Evolutionary conservation across 176 grass and related monocot genomes (phyloP).

Genomic region (Tillandsia fasciculata): DNA sequence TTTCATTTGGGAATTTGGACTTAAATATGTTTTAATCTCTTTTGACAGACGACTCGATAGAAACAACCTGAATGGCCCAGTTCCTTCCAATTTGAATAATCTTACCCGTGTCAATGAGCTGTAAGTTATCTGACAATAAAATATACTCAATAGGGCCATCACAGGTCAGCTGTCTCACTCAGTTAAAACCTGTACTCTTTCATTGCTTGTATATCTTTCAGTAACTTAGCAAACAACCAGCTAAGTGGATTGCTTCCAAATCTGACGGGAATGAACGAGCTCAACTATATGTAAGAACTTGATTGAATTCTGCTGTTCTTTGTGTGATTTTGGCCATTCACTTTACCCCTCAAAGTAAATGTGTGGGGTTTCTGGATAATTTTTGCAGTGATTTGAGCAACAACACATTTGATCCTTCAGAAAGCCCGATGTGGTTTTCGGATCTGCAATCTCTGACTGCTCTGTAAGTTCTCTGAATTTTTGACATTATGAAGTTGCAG

Average conservation of each 20-base stretch:
- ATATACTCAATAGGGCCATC: neutral
- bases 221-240: slow-evolving; percentile 82
- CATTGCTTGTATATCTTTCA: slow-evolving; percentile 24
- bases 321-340: neutral
- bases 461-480: slow-evolving; percentile 39
- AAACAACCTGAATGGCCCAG: slow-evolving; percentile 49
- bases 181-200: slow-evolving; percentile 9
- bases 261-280: slow-evolving; percentile 47
- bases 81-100: slow-evolving; percentile 65
- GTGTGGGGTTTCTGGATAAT: neutral
- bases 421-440: slow-evolving; percentile 67
- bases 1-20: slow-evolving; percentile 4
- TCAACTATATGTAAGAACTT: slow-evolving; percentile 74
- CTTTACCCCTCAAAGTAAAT: neutral
- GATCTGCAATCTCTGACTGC: slow-evolving; percentile 43
- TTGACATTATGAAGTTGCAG: neutral
- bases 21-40: slow-evolving; percentile 8
- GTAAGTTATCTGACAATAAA: slow-evolving; percentile 40
- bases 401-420: slow-evolving; percentile 69
- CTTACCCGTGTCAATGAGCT: slow-evolving; percentile 56
- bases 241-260: slow-evolving; percentile 61
- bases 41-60: slow-evolving; percentile 61
- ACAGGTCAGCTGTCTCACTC: neutral
- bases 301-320: slow-evolving; percentile 7
- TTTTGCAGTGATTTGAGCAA: slow-evolving; percentile 80